These are phyloP conservation scores for Sphaerulina vaccinii DNA, from an alignment of 2,329 filamentous ascomycete genomes.

Conservation along the genomic window DNA sequence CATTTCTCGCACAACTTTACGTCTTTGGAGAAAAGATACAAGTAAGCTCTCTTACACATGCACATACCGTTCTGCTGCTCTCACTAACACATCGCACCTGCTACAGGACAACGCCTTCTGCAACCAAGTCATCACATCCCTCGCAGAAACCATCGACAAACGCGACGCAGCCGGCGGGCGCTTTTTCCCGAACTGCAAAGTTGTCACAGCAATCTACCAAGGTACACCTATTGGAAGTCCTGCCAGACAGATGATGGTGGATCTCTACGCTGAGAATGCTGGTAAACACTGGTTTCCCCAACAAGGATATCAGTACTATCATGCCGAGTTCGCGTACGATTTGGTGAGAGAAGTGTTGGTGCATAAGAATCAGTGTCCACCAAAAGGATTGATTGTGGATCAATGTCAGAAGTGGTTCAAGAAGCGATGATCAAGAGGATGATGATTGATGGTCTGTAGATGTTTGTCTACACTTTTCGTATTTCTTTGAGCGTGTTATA, in stretches of 20 bases:
- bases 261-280: constrained; percentile 5
- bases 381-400: not conserved
- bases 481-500: no score
- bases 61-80: not conserved
- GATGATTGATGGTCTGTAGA: no score
- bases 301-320: constrained; percentile 1
- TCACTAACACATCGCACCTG: not conserved
- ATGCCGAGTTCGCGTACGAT: constrained; percentile 9
- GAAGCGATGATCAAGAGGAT: constrained; percentile 1
- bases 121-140: constrained; percentile 4
- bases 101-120: constrained; percentile 12
- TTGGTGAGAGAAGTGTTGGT: constrained; percentile 6
- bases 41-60: not conserved
- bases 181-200: not conserved
- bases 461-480: no score
- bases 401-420: not conserved
- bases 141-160: constrained; percentile 4
- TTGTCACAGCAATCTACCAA: constrained; percentile 6
- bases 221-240: constrained; percentile 1
- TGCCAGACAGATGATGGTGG: constrained; percentile 4
- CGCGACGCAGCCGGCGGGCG: not conserved
- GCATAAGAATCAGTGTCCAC: not conserved
- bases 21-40: constrained; percentile 7
- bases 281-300: not conserved
- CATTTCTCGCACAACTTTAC: constrained; percentile 6